Base-by-base conservation (phyloP, 2,329 filamentous ascomycete genomes). In the Colletotrichum agaves region DNA sequence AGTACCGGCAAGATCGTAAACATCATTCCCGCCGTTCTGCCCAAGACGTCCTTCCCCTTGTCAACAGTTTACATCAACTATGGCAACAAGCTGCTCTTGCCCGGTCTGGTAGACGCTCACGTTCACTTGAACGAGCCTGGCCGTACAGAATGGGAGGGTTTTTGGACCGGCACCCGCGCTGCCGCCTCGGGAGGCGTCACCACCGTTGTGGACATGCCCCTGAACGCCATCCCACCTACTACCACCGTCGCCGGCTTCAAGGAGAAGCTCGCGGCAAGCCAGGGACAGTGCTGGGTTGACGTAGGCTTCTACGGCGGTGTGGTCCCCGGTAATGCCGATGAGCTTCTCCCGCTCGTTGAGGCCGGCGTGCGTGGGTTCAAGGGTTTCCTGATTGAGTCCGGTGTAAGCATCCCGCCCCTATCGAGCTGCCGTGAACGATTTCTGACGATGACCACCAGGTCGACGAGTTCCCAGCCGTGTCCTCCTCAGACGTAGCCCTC, bases 301-400 rank as follows among this genome's bases (percentile, higher is more conserved):
- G 94, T 98, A n/a, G 96, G 94, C 33, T 98, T 99, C 80, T 98
- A 98, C 77, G 96, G 96, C 27, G 96, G 96, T 35, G 89, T 98
- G 43, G 90, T 99, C 53, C 96, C 96, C 3, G 96, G 95, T 2
- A 99, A 99, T 76, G 87, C 90, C 3, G 79, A 87, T 11, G 90
- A 98, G 74, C 82, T 99, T 62, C 88, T 93, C 73, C 90, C 90
- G 0, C 84, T 99, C 4, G 92, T 98, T 1, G 87, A 93, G 63
- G 91, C 89, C 44, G 96, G 96, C 61, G 95, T 98, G 11, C 87
- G 94, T 71, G 96, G 96, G 12, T 98, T 99, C 86, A 99, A 99
- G 81, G 95, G 95, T 1, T 99, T 99, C 79, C 81, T 99, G 73
- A 98, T 98, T 76, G 94, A 98, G 78, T 97, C 93, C 74, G 96